Evolutionary conservation across 2,329 filamentous ascomycete species (phyloP), one percentile per base, ranked within the genome.

Genomic region (Didymella segeticola): DNA sequence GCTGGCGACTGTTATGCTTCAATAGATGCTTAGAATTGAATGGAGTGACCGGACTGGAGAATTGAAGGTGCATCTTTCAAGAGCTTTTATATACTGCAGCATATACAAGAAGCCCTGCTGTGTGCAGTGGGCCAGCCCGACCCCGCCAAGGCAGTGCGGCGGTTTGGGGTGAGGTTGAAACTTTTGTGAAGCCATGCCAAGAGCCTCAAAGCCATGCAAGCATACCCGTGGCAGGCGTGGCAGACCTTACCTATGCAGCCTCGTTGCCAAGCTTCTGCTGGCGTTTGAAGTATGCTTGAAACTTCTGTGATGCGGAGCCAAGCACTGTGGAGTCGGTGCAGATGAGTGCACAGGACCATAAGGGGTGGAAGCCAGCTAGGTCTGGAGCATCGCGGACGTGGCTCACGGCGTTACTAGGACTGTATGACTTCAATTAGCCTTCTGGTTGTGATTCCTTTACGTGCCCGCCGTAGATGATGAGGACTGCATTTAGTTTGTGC

Each of bases 151-250:
- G 43, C 54, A 51, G 43, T 58, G 55, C 64, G 63, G 58, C 66
- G 61, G 66, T 68, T 73, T 68, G 61, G 61, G 60, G 48, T 58
- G 61, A 64, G 60, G 55, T 70, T 73, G 71, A 74, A 74, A 74
- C 71, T 72, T 73, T 66, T 62, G 53, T 73, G 71, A 73, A 66
- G 70, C 71, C 60, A 55, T 59, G 71, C 71, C 71, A 73, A 73
- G 70, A 62, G 41, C 17, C 34, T 42, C 69, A 73, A 72, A 70
- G 61, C 38, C 20, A 43, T 46, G 56, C 57, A 66, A 63, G 62
- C 58, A 61, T 56, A 63, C 59, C 26, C 62, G 64, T 64, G 60
- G 68, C 59, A 66, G 57, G 37, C 51, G 42, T 61, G 56, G 56
- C 58, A 63, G 47, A 57, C 50, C 41, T 45, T 53, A 51, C 45